Conservation (phyloP, 2,329 filamentous ascomycete species). For the Colletotrichum incanum region DNA sequence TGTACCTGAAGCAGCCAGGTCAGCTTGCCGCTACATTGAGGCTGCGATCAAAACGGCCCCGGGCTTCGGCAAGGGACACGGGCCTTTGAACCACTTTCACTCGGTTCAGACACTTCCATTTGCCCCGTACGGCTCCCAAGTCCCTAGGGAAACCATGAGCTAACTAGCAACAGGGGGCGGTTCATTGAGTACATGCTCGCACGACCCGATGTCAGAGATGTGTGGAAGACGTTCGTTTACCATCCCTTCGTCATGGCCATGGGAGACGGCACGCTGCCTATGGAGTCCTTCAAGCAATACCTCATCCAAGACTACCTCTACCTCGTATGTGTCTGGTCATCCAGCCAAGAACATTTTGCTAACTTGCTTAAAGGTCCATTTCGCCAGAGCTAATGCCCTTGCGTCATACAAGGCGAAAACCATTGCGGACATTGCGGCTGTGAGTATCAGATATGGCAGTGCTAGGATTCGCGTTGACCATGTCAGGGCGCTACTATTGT, state of each 20-base stretch:
- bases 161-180: conserved; percentile 68
- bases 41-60: conserved; percentile 78
- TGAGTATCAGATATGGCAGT: conserved; percentile 57
- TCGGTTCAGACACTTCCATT: conserved; percentile 79
- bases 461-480: conserved; percentile 41
- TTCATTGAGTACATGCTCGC: conserved; percentile 89
- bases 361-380: conserved; percentile 75
- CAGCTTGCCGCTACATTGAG: conserved; percentile 81
- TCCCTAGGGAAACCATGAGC: not conserved
- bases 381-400: conserved; percentile 87
- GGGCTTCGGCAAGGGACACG: conserved; percentile 76
- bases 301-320: conserved; percentile 95
- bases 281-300: conserved; percentile 88
- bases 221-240: conserved; percentile 84
- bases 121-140: conserved; percentile 64
- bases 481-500: conserved; percentile 77
- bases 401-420: conserved; percentile 87
- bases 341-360: not conserved
- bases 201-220: conserved; percentile 78
- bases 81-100: conserved; percentile 86
- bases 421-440: conserved; percentile 80
- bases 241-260: conserved; percentile 87
- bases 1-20: conserved; percentile 73
- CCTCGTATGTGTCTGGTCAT: conserved; percentile 67
- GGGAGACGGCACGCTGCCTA: conserved; percentile 81